These are phyloP conservation scores for Xerocomellus dryophilus DNA, from an alignment of 768 basidiomycete genomes.

Conservation along the genomic window DNA sequence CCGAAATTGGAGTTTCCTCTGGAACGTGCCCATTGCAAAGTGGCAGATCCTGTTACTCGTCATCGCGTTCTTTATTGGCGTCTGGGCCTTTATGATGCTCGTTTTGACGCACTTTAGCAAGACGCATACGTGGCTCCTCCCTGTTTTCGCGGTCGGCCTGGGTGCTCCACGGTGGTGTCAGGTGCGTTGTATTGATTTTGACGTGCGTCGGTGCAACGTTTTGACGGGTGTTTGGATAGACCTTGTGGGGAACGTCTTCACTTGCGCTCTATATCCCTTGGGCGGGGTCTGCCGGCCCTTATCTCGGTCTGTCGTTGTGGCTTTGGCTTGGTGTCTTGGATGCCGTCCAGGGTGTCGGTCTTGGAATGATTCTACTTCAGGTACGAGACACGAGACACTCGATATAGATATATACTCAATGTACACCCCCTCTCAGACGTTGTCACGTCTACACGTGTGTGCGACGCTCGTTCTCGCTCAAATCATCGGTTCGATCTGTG, in stretches of 20 bases:
- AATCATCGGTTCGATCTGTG: constrained; percentile 83
- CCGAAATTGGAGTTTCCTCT: constrained; percentile 93
- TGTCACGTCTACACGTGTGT: constrained; percentile 91
- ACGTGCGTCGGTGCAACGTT: not conserved
- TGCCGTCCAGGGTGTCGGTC: constrained; percentile 90
- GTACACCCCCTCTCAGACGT: constrained; percentile 43
- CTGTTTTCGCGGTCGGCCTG: constrained; percentile 92
- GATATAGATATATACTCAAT: not conserved
- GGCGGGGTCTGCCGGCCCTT: constrained; percentile 83
- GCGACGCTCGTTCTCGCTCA: constrained; percentile 90
- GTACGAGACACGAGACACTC: constrained; percentile 19
- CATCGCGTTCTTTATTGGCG: constrained; percentile 77
- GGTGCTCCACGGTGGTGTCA: constrained; percentile 96
- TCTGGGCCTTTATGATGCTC: constrained; percentile 76
- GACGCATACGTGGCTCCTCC: constrained; percentile 92
- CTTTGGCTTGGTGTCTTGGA: constrained; percentile 94
- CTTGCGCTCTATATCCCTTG: constrained; percentile 91
- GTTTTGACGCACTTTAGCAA: constrained; percentile 85
- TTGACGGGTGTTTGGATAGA: constrained; percentile 39
- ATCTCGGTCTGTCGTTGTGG: constrained; percentile 88
- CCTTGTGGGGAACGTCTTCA: constrained; percentile 94
- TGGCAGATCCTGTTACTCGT: constrained; percentile 83
- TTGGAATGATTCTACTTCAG: constrained; percentile 88
- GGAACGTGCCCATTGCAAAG: constrained; percentile 78
- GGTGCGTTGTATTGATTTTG: constrained; percentile 34